Base-by-base conservation (phyloP, 805 yeast species). In the Torulaspora quercuum region DNA sequence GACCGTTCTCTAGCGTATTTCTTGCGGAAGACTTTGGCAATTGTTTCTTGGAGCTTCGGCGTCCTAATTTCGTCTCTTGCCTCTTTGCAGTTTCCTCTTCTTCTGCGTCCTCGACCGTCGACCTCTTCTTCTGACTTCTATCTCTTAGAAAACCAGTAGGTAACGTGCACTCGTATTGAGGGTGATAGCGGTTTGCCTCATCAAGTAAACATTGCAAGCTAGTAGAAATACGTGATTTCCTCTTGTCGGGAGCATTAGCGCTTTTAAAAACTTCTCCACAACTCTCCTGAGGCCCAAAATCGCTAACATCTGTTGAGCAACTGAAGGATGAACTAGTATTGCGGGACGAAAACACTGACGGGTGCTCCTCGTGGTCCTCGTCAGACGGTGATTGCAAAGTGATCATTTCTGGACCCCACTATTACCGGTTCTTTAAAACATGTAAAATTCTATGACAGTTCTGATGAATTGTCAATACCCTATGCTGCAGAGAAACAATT, bases 141-240 rank as follows among this genome's bases (percentile, higher is more conserved):
- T 24, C 39, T 36, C 59, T 48, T 27, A 54, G 33, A 31, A 53
- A 59, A 2, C 50, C 34, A 6, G 33, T 35, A 5, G 63, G 63
- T 29, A 58, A 39, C 4, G 48, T 27, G 28, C 41, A 50, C 8
- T 52, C 60, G 27, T 41, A 45, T n/a, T 42, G 43, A 3, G 61
- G 49, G 27, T 54, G 48, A 27, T 50, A 58, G 16, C 43, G 48
- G 23, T 25, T 52, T 1, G 63, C 57, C 17, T 55, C 64, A 18
- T 55, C 49, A 11, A 59, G 31, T 15, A 59, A 35, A 5, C 36
- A 29, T 24, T 45, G 42, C 23, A 55, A 20, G 14, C 40, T 30
- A 9, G 27, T 37, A 19, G 39, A 34, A 8, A 22, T 36, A 29
- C 20, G 29, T 8, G 31, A 17, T 19, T 17, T 24, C 21, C 34